These are phyloP conservation scores for Torulaspora gathmanii DNA, from an alignment of 805 yeast species.

Conservation along the genomic window DNA sequence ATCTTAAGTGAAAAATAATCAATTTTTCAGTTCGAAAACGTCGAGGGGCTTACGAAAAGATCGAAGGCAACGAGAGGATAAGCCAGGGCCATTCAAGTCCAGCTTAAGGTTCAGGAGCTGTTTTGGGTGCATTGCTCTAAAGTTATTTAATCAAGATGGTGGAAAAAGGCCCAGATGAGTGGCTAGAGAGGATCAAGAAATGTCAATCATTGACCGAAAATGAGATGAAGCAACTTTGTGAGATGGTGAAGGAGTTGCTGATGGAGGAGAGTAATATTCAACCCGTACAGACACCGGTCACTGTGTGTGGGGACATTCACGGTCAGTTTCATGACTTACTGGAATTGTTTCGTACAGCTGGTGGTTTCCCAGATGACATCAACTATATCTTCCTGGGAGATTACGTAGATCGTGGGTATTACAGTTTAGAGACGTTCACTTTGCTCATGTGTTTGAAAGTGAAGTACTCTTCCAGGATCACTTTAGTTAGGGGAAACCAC, in stretches of 20 bases:
- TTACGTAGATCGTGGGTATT: slow-evolving; percentile 97
- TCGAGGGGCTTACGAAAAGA: slow-evolving; percentile 4
- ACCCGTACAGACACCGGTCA: slow-evolving; percentile 89
- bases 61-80: neutral
- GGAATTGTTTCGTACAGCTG: slow-evolving; percentile 83
- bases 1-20: neutral
- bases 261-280: slow-evolving; percentile 97
- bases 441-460: slow-evolving; percentile 90
- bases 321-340: slow-evolving; percentile 95
- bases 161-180: slow-evolving; percentile 87
- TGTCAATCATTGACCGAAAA: slow-evolving; percentile 84
- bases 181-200: slow-evolving; percentile 91
- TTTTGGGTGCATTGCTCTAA: neutral
- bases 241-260: slow-evolving; percentile 84
- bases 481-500: slow-evolving; percentile 95
- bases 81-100: neutral
- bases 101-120: neutral
- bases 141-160: slow-evolving; percentile 37
- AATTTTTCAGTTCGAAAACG: neutral
- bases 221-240: slow-evolving; percentile 96
- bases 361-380: slow-evolving; percentile 83
- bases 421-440: slow-evolving; percentile 90
- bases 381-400: slow-evolving; percentile 89
- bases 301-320: slow-evolving; percentile 96
- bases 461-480: slow-evolving; percentile 75